phyloP scores from a whole-genome alignment of 306 rosid species.

The Medicago lupulina region DNA sequence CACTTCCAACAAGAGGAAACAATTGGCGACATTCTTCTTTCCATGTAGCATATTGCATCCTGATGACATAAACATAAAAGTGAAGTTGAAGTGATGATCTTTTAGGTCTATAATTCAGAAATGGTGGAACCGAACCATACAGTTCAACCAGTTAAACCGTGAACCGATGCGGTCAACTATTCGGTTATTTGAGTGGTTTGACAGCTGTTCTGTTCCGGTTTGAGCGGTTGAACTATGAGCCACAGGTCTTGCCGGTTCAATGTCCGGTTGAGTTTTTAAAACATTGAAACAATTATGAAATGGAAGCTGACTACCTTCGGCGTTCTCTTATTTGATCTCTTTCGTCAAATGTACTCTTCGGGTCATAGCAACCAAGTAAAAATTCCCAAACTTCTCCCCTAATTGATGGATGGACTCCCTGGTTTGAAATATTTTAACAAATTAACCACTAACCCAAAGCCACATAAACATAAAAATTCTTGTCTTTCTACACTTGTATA shows the following conservation, averaged over 20 bases:
- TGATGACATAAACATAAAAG: slow-evolving; percentile 47
- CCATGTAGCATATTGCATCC: slow-evolving; percentile 77
- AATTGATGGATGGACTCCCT: slow-evolving; percentile 97
- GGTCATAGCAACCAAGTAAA: slow-evolving; percentile 92
- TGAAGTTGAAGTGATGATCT: slow-evolving; percentile 27
- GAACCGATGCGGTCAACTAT: not conserved
- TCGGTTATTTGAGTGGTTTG: not conserved
- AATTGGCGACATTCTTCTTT: slow-evolving; percentile 85
- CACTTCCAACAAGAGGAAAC: slow-evolving; percentile 96
- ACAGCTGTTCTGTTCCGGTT: not conserved
- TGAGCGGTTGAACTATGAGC: not conserved
- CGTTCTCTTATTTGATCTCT: slow-evolving; percentile 74
- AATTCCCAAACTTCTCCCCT: slow-evolving; percentile 99
- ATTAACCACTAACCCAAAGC: slow-evolving; percentile 17
- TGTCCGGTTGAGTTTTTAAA: not conserved
- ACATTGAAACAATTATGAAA: not conserved
- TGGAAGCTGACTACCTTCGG: slow-evolving; percentile 63
- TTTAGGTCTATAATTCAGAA: slow-evolving; percentile 23
- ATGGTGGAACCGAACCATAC: not conserved
- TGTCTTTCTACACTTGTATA: slow-evolving; percentile 15
- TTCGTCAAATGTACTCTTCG: slow-evolving; percentile 88
- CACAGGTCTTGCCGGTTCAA: not conserved
- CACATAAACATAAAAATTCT: slow-evolving; percentile 4
- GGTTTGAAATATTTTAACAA: slow-evolving; percentile 36
- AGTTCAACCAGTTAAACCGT: not conserved